Evolutionary conservation across 2,329 filamentous ascomycete species (phyloP).

Genomic region (Raffaelea deltoideospora): DNA sequence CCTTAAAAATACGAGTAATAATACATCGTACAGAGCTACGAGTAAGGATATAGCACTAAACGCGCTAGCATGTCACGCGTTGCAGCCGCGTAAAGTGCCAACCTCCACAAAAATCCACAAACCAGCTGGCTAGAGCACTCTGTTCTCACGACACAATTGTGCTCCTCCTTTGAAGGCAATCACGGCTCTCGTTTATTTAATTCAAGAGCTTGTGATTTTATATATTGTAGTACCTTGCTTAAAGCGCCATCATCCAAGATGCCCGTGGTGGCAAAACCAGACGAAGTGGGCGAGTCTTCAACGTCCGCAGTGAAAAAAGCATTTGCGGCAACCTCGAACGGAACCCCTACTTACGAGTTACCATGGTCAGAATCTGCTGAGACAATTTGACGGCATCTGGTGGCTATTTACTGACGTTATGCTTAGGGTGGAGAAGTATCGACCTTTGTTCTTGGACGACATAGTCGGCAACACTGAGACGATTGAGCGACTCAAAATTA

Average conservation of each 20-base stretch:
- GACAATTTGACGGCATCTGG: background rate
- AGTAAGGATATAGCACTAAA: too few species aligned
- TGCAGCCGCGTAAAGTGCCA: background rate
- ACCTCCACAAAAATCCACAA: too few species aligned
- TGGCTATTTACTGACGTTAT: background rate
- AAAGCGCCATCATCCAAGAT: too few species aligned
- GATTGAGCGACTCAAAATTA: constrained; percentile 93
- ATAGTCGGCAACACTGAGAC: constrained; percentile 97
- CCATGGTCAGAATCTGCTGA: constrained; percentile 46
- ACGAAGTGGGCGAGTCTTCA: constrained; percentile 45
- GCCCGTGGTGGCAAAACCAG: constrained; percentile 30
- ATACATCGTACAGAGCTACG: too few species aligned
- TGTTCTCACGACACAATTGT: background rate
- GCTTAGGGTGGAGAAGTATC: constrained; percentile 91
- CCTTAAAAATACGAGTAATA: too few species aligned
- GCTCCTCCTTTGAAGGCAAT: background rate
- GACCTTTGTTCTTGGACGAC: constrained; percentile 87
- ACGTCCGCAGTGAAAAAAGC: constrained; percentile 41
- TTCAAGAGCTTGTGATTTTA: too few species aligned
- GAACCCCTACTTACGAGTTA: constrained; percentile 51
- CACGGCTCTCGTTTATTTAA: too few species aligned
- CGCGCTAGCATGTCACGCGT: background rate
- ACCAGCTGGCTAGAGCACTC: too few species aligned
- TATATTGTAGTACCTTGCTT: too few species aligned
- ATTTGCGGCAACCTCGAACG: constrained; percentile 33